Evolutionary conservation across 495 filamentous ascomycete genomes (phyloP), one percentile per base, ranked within the genome.

Genomic region (Aspergillus diversus): DNA sequence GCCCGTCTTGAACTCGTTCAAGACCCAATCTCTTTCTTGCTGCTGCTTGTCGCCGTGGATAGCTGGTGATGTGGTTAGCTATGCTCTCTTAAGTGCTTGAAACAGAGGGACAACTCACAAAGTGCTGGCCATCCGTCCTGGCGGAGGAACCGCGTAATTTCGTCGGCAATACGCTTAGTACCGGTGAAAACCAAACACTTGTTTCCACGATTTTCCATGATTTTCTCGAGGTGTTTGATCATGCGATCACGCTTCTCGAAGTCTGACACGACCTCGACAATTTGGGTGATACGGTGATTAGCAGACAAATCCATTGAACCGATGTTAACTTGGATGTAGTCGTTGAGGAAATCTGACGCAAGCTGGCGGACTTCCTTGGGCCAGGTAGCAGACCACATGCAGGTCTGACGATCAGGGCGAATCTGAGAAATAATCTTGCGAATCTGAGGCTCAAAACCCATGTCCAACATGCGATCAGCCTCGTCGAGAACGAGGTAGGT

Each of bases 381-480:
- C 95, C 95, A 99, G 7, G 95, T 99, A 69, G 95, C 95, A 60
- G 95, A 99, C 95, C 95, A 99, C 95, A 99, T 99, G 87, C 93
- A 96, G 64, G 95, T 99, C 71, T 99, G 95, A 84, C 95, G 90
- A 75, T 99, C 95, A 62, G 95, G 95, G 66, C 95, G 92, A 81
- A 99, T 99, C 81, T 99, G 95, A 54, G 89, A 83, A 66, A 99
- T 92, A 67, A 98, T 97, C 85, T 97, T 97, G 79, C 93, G 90
- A 71, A 99, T 97, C 77, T 99, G 95, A 69, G 95, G 95, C 83
- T 99, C 95, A 84, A 99, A 99, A 89, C 95, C 95, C 95, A 99
- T 98, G 81, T 99, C 95, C 81, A 99, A 83, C 95, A 99, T 98
- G 77, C 96, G 96, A 83, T 99, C 95, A 74, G 95, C 95, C 85